Conservation (phyloP, 495 filamentous ascomycete species). For the Sordaria brevicollis region DNA sequence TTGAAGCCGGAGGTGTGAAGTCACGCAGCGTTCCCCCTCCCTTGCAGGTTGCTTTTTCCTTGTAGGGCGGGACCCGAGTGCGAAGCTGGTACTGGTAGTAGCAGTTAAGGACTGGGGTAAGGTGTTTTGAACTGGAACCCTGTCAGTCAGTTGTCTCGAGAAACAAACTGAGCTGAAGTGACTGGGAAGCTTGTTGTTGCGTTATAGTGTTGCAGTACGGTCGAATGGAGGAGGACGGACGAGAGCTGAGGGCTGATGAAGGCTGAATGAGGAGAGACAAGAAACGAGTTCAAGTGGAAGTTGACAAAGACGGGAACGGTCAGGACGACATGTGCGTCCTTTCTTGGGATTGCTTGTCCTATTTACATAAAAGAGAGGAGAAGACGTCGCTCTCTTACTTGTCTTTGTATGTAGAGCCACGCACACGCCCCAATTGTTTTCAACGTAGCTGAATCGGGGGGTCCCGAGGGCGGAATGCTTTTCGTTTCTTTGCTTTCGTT, state of each 20-base stretch:
- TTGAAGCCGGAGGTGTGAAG: neutral
- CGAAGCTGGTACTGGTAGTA: neutral
- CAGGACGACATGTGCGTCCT: neutral
- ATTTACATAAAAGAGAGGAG: neutral
- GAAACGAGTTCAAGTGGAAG: neutral
- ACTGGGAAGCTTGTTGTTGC: neutral
- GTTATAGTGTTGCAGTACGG: neutral
- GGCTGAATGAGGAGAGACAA: neutral
- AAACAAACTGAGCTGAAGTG: neutral
- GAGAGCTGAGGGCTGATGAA: neutral
- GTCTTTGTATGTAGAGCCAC: neutral
- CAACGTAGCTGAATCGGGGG: neutral
- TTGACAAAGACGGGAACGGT: neutral
- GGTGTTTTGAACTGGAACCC: neutral
- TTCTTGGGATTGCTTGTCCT: neutral
- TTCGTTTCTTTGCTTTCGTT: neutral
- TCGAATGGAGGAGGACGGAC: neutral
- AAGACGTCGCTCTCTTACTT: neutral
- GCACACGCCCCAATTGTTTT: neutral
- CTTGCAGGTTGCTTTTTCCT: slow-evolving; percentile 1
- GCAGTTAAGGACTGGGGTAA: neutral
- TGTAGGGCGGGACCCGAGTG: neutral
- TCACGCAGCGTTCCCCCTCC: neutral
- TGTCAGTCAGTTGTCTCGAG: neutral
- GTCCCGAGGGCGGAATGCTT: neutral